phyloP scores from a whole-genome alignment of 2,329 filamentous ascomycete species.

The Fonsecaea pedrosoi region DNA sequence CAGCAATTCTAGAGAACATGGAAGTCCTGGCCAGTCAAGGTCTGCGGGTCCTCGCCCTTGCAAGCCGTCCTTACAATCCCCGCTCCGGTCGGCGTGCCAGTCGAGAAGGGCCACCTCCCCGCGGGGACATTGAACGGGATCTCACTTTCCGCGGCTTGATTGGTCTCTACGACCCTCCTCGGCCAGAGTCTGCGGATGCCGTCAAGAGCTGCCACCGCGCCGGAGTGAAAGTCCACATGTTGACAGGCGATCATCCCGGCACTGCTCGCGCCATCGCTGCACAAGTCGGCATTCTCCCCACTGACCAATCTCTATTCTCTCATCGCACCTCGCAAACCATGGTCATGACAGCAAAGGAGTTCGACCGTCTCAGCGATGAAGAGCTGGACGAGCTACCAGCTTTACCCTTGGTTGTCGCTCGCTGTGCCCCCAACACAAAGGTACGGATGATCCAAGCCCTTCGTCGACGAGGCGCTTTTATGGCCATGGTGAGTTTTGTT shows the following conservation, averaged over 20 bases:
- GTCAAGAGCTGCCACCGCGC: slow-evolving; percentile 71
- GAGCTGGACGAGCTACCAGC: slow-evolving; percentile 67
- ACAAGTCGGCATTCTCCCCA: slow-evolving; percentile 75
- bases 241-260: slow-evolving; percentile 77
- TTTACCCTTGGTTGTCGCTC: slow-evolving; percentile 64
- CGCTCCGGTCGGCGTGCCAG: slow-evolving; percentile 44
- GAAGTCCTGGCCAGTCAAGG: slow-evolving; percentile 70
- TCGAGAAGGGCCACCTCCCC: slow-evolving; percentile 45
- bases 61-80: slow-evolving; percentile 57
- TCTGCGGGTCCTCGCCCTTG: slow-evolving; percentile 72
- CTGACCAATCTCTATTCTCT: slow-evolving; percentile 63
- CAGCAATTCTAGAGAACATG: slow-evolving; percentile 70
- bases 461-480: slow-evolving; percentile 68
- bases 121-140: slow-evolving; percentile 68
- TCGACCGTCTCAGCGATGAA: slow-evolving; percentile 73
- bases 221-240: slow-evolving; percentile 77
- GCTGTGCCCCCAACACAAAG: slow-evolving; percentile 69
- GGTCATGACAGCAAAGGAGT: slow-evolving; percentile 74
- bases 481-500: slow-evolving; percentile 66
- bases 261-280: slow-evolving; percentile 77
- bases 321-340: slow-evolving; percentile 67
- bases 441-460: slow-evolving; percentile 80
- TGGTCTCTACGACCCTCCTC: slow-evolving; percentile 81
- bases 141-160: slow-evolving; percentile 76
- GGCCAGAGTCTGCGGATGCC: slow-evolving; percentile 73